A percentile compares a stretch with the other conserved stretches of the same genome.
phyloP scores from a whole-genome alignment of 2,329 filamentous ascomycete species.

The Beauveria sp. region DNA sequence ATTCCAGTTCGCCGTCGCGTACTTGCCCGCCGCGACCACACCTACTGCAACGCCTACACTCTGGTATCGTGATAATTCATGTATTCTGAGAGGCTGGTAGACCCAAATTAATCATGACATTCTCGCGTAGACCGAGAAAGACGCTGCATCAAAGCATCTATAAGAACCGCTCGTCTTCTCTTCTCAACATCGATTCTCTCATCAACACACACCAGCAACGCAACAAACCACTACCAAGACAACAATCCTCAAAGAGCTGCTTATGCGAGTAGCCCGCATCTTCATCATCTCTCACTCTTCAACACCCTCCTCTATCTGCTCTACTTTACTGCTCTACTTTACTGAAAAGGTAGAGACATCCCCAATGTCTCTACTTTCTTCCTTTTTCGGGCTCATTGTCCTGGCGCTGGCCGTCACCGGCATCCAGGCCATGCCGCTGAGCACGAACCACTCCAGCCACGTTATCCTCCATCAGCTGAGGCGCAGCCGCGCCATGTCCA shows the following conservation, averaged over 20 bases:
- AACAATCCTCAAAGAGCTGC: neutral
- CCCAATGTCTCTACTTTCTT: conserved; percentile 1
- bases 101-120: neutral
- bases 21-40: neutral
- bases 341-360: neutral
- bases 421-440: neutral
- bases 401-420: conserved; percentile 1
- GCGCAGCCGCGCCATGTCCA: conserved; percentile 7
- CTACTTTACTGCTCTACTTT: too few species aligned
- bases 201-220: neutral
- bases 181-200: neutral
- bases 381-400: conserved; percentile 4
- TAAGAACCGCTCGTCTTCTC: neutral
- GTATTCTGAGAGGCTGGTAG: neutral
- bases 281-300: neutral
- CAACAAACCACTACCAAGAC: neutral
- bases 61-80: neutral
- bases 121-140: neutral
- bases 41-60: neutral
- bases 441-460: neutral
- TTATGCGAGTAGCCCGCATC: neutral
- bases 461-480: neutral
- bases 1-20: conserved; percentile 2
- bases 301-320: too few species aligned
- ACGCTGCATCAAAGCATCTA: neutral